These are phyloP conservation scores for Blepharisma undulans DNA, from an alignment of 169 alveolate genomes.

Conservation along the genomic window DNA sequence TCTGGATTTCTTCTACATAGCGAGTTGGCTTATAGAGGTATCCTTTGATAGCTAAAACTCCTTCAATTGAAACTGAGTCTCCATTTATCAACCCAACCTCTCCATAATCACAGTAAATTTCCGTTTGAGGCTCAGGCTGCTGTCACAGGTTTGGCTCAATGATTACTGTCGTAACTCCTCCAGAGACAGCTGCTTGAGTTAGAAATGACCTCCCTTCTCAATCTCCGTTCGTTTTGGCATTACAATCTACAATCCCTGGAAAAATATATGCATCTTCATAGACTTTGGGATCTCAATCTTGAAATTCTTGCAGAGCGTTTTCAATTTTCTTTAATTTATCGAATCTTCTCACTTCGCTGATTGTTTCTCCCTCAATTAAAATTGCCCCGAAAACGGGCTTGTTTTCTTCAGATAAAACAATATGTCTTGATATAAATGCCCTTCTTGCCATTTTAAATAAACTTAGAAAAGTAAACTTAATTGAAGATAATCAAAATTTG, in stretches of 20 bases:
- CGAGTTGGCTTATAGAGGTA: conserved; percentile 3
- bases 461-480: not conserved
- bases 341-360: not conserved
- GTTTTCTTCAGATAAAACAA: not conserved
- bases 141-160: not conserved
- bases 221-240: conserved; percentile 3
- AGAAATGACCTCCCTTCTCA: conserved; percentile 3
- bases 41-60: not conserved
- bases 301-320: not conserved
- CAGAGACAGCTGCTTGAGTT: not conserved
- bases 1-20: not conserved
- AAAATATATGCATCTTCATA: conserved; percentile 30
- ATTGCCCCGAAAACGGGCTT: conserved; percentile 21
- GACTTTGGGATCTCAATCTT: conserved; percentile 6
- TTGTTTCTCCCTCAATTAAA: conserved; percentile 8
- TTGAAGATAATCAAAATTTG: not conserved
- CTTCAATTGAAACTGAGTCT: not conserved
- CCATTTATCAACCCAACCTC: not conserved
- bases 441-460: not conserved
- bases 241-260: conserved; percentile 32
- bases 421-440: not conserved
- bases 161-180: not conserved
- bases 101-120: conserved; percentile 16
- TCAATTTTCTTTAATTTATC: not conserved
- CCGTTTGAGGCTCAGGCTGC: not conserved